phyloP scores from a whole-genome alignment of 164 flowering plant species.

The Hamamelis virginiana region DNA sequence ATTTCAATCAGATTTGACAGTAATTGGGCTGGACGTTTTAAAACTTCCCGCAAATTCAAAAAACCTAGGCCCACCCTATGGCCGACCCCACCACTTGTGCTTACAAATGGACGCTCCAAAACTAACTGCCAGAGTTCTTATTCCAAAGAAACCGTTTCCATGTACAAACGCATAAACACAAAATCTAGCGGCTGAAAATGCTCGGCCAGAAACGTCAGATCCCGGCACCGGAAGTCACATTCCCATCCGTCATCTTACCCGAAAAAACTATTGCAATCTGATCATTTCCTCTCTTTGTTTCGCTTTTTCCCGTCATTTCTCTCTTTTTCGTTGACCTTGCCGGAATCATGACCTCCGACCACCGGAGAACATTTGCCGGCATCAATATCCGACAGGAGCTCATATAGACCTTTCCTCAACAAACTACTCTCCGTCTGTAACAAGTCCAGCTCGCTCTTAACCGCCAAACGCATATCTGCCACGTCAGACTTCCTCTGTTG shows the following conservation, averaged over 20 bases:
- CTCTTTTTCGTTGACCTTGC: no score
- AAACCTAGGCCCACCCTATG: no score
- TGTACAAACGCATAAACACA: no score
- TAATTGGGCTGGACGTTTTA: no score
- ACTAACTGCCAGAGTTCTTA: no score
- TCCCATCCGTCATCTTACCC: not conserved
- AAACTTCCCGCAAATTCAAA: no score
- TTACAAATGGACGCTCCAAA: no score
- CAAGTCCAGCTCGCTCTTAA: constrained; percentile 5
- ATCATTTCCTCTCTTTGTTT: not conserved
- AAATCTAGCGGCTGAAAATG: not conserved
- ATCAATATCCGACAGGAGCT: not conserved
- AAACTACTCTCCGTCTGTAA: constrained; percentile 8
- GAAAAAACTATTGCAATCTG: not conserved
- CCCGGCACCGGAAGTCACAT: not conserved
- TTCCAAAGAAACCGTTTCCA: no score
- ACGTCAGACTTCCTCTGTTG: not conserved
- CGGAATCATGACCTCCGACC: no score
- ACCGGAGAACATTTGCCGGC: not conserved
- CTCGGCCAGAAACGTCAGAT: not conserved
- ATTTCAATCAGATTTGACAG: no score
- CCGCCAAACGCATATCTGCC: constrained; percentile 19
- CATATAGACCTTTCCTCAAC: constrained; percentile 5
- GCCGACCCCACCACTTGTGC: no score
- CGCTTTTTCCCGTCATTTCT: no score